Evolutionary conservation across 208 protist genomes (phyloP).

Genomic region (Crithidia expoeki): DNA sequence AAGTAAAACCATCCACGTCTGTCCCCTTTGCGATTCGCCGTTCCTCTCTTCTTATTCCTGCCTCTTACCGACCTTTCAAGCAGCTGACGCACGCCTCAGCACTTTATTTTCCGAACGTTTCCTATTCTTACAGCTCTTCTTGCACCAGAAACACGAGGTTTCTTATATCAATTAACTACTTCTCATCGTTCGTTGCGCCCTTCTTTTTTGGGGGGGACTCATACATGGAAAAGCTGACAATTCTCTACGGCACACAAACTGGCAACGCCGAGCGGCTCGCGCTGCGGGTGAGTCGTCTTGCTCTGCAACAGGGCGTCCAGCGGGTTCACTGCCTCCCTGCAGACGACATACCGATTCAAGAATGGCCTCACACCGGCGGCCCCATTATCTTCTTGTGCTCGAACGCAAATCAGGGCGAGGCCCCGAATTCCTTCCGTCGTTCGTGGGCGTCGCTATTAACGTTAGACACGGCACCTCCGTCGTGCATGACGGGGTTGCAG

Average conservation of each 20-base stretch:
- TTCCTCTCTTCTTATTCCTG: too few species aligned
- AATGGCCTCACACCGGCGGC: slow-evolving; percentile 42
- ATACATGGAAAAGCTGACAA: slow-evolving; percentile 40
- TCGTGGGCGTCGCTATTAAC: slow-evolving; percentile 72
- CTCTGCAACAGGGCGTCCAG: slow-evolving; percentile 51
- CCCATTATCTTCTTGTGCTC: slow-evolving; percentile 74
- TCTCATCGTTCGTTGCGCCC: neutral
- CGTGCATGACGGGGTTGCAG: slow-evolving; percentile 52
- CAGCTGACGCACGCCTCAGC: too few species aligned
- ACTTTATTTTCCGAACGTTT: too few species aligned
- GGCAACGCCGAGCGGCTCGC: slow-evolving; percentile 77
- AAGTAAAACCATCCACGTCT: too few species aligned
- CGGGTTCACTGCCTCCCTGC: slow-evolving; percentile 58
- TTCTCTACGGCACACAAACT: slow-evolving; percentile 86
- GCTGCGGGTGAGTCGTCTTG: slow-evolving; percentile 58
- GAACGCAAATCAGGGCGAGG: slow-evolving; percentile 87
- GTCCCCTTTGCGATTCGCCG: too few species aligned
- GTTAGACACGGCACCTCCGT: slow-evolving; percentile 19
- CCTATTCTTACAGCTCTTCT: too few species aligned
- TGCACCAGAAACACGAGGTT: too few species aligned
- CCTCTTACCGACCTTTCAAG: too few species aligned
- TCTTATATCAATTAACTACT: too few species aligned
- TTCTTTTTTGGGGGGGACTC: neutral
- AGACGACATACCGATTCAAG: slow-evolving; percentile 56
- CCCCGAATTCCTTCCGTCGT: slow-evolving; percentile 69